Base-by-base conservation (phyloP, 176 grass and related monocot species). In the Oryza meridionalis region DNA sequence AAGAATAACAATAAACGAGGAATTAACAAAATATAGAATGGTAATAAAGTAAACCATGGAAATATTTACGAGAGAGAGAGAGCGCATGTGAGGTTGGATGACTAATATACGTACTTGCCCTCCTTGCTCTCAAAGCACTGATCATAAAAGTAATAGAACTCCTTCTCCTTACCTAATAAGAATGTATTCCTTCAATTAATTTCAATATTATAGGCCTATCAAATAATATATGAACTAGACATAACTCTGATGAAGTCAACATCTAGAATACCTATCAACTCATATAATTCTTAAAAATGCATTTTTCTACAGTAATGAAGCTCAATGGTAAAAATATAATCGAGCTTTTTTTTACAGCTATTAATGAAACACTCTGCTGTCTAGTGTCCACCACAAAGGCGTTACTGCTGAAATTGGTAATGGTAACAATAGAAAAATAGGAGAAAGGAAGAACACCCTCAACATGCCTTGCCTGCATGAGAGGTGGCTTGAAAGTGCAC, bases 131-230 rank as follows among this genome's bases (percentile, higher is more conserved):
- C 96, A 67, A 98, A 95, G 85, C 96, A 98, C 72, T 87, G 91
- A 64, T 92, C 93, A 81, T 98, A 94, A 45, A 95, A 98, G 84
- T 87, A 94, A 89, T 98, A 98, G 74, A 98, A 98, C 75, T 98
- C 93, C 78, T 90, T 95, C 51, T 98, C 93, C 27, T 93, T 95
- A 13, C 96, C 96, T 98, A 88, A 73, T 67, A 90, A 87, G 75
- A 92, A 77, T 78, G 53, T 2, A 12, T 53, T 74, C 17, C 72
- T 84, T 76, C 65, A 76, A 76, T 87, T 35, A 87, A 55, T 55
- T 70, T 25, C 14, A 64, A 75, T 69, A 32, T 26, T 77, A 26
- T 59, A 70, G 27, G 73, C 19, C 76, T 75, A 24, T 71, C 45
- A 11, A 5, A 43, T 35, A 77, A 49, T 9, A 1, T 74, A 76